A percentile compares a stretch with the other conserved stretches of the same genome.
These are phyloP conservation scores for Aspergillus carlsbadensis DNA, from an alignment of 495 filamentous ascomycete genomes.

Conservation along the genomic window DNA sequence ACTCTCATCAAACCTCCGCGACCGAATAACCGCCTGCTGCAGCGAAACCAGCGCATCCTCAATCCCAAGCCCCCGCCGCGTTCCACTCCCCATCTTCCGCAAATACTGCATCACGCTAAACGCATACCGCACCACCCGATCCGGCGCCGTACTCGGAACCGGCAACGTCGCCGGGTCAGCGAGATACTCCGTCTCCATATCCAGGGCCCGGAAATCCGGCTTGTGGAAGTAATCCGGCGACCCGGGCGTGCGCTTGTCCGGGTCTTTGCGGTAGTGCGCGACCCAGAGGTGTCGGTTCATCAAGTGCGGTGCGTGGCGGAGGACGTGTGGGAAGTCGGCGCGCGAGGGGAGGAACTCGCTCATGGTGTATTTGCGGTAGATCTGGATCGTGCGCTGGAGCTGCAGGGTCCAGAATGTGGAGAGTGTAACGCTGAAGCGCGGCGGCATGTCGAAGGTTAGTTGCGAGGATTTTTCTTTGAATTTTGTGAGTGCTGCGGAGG, in stretches of 20 bases:
- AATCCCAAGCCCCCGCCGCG: not conserved
- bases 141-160: not conserved
- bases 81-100: not conserved
- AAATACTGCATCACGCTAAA: not conserved
- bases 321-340: not conserved
- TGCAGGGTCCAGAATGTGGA: slow-evolving; percentile 2
- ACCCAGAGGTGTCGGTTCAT: not conserved
- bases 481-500: not conserved
- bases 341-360: not conserved
- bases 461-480: not conserved
- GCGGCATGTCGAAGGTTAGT: too few species aligned
- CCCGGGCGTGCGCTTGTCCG: too few species aligned
- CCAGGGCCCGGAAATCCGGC: not conserved
- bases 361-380: not conserved
- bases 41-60: not conserved
- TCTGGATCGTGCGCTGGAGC: not conserved
- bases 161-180: not conserved
- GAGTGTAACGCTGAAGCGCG: not conserved
- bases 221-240: too few species aligned
- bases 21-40: not conserved
- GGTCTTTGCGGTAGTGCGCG: too few species aligned
- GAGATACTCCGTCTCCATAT: not conserved
- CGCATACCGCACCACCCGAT: not conserved
- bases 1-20: not conserved
- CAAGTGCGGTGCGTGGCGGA: not conserved